Base-by-base conservation (phyloP, 108 stramenopile species). In the Stephanodiscus minutulus region DNA sequence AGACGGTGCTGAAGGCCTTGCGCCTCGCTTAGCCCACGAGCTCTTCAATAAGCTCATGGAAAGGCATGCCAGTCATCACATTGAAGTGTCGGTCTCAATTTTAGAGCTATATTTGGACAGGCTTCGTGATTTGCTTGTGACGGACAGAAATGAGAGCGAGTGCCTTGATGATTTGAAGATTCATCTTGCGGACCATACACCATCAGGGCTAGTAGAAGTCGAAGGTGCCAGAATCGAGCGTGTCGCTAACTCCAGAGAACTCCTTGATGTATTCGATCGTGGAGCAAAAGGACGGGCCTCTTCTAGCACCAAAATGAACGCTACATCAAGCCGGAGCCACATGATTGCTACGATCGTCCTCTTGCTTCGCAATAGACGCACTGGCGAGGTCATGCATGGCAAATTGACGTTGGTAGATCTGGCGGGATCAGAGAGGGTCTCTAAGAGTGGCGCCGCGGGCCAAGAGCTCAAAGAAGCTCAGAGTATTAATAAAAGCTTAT, bases 371-470 rank as follows among this genome's bases (percentile, higher is more conserved):
- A 83, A 89, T 70, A 64, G 44, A 36, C 69, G 78, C 28, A 87
- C 66, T 22, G 82, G 83, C 18, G 47, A 57, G 8, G 47, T 66
- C 43, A 59, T 79, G 12, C 61, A 48, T 20, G 92, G 92, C 28
- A 87, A 86, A 53, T 74, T 96, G 21, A 88, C 84, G 27, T 77
- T 96, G 61, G 91, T 93, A 13, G 94, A 96, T 69, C 73, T 96
- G 27, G 94, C 94, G 1, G 94, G 94, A 12, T 77, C 73, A 24
- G 94, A 96, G 83, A 73, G 94, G 15, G 83, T 96, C 21, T 74
- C 71, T 18, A 90, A 93, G 74, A 76, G 73, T 31, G 85, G 87
- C 15, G 88, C 83, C 46, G 35, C 55, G 20, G 88, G 88, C 36
- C 76, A 82, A 9, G 73, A 82, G 44, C 61, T 88, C 21, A 86